Conservation (phyloP, 768 basidiomycete species). For the Mycena venus region DNA sequence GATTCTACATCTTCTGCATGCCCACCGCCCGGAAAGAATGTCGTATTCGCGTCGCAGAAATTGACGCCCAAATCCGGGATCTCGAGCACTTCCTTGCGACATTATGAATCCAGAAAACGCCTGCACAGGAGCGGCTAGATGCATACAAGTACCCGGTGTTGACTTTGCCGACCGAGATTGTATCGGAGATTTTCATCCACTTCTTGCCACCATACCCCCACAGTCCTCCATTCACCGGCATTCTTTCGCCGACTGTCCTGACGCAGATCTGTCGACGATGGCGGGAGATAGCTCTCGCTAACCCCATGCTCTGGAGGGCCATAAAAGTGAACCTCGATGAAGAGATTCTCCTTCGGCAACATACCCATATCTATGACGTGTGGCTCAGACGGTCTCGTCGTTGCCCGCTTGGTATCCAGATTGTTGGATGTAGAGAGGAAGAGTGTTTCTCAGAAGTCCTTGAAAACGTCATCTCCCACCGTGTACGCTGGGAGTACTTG, state of each 20-base stretch:
- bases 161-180: background rate
- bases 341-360: too few relatives aligned
- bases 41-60: too few relatives aligned
- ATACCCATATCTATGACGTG: background rate
- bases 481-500: background rate
- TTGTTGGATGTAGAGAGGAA: background rate
- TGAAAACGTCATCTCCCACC: too few relatives aligned
- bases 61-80: too few relatives aligned
- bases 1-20: too few relatives aligned
- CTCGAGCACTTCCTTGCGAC: too few relatives aligned
- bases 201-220: conserved; percentile 4
- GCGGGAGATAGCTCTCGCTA: background rate
- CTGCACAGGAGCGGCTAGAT: background rate
- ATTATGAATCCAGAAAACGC: background rate
- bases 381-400: background rate
- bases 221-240: background rate
- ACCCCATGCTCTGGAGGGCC: background rate
- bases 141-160: background rate
- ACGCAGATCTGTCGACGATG: conserved; percentile 6
- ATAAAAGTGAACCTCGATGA: background rate
- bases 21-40: too few relatives aligned
- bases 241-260: background rate
- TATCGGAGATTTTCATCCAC: background rate
- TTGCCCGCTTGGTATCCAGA: background rate
- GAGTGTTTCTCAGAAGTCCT: background rate